Percentiles rank a stretch among this genome's conserved stretches.
Evolutionary conservation across 83 land plant species (phyloP).

Genomic region (Picea abies): DNA sequence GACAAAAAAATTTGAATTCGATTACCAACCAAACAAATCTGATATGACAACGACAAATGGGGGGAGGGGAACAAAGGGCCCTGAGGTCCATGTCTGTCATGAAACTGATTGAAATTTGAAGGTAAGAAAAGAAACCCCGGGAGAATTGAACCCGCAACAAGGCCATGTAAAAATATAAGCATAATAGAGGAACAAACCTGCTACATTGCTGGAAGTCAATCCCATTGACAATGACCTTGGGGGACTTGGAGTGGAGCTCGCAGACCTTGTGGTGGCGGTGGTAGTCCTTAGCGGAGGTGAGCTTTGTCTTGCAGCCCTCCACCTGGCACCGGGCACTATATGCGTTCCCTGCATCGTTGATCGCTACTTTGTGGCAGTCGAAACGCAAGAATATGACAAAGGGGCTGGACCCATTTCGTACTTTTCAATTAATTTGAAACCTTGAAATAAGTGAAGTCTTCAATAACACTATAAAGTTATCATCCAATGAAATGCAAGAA

Average conservation of each 20-base stretch:
- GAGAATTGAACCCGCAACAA: too few relatives aligned
- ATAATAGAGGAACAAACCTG: conserved; percentile 34
- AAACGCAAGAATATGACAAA: not conserved
- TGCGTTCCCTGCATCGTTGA: conserved; percentile 1
- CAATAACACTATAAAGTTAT: too few relatives aligned
- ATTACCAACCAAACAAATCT: too few relatives aligned
- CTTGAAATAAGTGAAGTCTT: too few relatives aligned
- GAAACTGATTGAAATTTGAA: too few relatives aligned
- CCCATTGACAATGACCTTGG: conserved; percentile 49
- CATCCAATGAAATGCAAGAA: too few relatives aligned
- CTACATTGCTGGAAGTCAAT: conserved; percentile 71
- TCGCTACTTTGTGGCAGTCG: conserved; percentile 15
- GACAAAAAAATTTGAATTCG: too few relatives aligned
- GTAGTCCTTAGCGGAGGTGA: conserved; percentile 54
- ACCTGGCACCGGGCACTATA: conserved; percentile 59
- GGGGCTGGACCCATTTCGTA: not conserved
- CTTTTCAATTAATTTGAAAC: too few relatives aligned
- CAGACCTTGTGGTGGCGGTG: conserved; percentile 65
- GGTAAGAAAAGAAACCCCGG: too few relatives aligned
- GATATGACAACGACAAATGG: not conserved
- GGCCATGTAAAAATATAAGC: not conserved
- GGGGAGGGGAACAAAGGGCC: not conserved
- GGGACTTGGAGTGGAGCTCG: conserved; percentile 46
- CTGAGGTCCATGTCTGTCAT: too few relatives aligned
- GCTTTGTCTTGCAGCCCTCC: conserved; percentile 60